Percentiles rank a stretch among this genome's conserved stretches.
phyloP scores from a whole-genome alignment of 345 rosid species.

The Toxicodendron radicans region DNA sequence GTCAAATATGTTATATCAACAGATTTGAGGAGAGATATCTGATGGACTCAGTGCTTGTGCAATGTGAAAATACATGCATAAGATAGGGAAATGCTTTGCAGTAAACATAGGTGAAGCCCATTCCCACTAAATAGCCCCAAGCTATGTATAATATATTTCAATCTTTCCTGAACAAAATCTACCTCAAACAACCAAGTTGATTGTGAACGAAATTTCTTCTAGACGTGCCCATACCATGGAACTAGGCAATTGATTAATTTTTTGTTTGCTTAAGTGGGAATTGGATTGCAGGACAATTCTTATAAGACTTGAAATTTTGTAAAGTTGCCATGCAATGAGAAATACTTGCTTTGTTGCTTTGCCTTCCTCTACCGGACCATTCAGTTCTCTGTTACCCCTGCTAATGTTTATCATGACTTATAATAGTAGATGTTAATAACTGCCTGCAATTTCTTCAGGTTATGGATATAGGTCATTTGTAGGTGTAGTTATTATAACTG shows the following conservation, averaged over 20 bases:
- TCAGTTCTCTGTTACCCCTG: neutral
- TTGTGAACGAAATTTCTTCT: neutral
- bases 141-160: neutral
- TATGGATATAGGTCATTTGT: neutral
- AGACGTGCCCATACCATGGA: neutral
- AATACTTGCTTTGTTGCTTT: neutral
- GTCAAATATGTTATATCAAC: neutral
- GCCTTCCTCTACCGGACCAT: too few species aligned
- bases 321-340: neutral
- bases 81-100: neutral
- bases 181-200: neutral
- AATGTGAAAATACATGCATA: neutral
- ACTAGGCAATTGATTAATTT: neutral
- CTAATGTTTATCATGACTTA: neutral
- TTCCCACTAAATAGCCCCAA: neutral
- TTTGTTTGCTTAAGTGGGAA: neutral
- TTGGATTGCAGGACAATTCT: neutral
- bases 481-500: neutral
- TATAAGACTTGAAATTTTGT: neutral
- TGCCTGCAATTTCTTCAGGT: neutral
- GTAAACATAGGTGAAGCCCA: neutral
- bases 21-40: neutral
- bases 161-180: neutral
- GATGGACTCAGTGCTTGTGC: neutral
- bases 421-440: neutral